These are phyloP conservation scores for Thelephora aurantiotincta DNA, from an alignment of 768 basidiomycete genomes.

Conservation along the genomic window DNA sequence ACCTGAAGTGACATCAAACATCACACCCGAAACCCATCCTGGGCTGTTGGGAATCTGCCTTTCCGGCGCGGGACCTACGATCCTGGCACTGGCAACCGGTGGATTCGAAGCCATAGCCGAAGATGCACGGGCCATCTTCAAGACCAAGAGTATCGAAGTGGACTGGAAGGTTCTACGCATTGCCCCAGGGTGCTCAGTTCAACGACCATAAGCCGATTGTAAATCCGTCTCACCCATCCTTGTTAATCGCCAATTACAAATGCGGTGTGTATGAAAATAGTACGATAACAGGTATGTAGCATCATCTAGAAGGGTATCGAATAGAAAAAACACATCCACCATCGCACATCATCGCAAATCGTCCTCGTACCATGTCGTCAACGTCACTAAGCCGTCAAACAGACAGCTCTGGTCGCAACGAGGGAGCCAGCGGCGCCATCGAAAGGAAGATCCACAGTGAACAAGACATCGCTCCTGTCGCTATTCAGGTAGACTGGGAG, in stretches of 20 bases:
- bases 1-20: slow-evolving; percentile 76
- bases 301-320: not conserved
- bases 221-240: not conserved
- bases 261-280: too few relatives aligned
- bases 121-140: slow-evolving; percentile 67
- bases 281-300: not conserved
- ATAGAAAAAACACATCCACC: too few relatives aligned
- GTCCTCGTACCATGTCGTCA: not conserved
- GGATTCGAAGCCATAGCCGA: slow-evolving; percentile 79
- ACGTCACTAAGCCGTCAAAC: slow-evolving; percentile 48
- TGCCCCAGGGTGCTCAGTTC: slow-evolving; percentile 26
- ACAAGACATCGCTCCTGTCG: slow-evolving; percentile 80
- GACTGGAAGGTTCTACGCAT: slow-evolving; percentile 84
- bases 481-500: slow-evolving; percentile 89
- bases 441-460: slow-evolving; percentile 78
- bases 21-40: slow-evolving; percentile 82
- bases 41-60: slow-evolving; percentile 96
- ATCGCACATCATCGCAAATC: not conserved
- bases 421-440: slow-evolving; percentile 49
- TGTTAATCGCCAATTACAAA: too few relatives aligned
- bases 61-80: slow-evolving; percentile 95
- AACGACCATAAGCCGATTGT: not conserved
- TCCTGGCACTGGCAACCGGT: slow-evolving; percentile 81
- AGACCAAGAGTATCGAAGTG: slow-evolving; percentile 56
- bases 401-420: slow-evolving; percentile 81